These are phyloP conservation scores for Aspergillus conjunctus DNA, from an alignment of 495 filamentous ascomycete genomes.

Conservation along the genomic window DNA sequence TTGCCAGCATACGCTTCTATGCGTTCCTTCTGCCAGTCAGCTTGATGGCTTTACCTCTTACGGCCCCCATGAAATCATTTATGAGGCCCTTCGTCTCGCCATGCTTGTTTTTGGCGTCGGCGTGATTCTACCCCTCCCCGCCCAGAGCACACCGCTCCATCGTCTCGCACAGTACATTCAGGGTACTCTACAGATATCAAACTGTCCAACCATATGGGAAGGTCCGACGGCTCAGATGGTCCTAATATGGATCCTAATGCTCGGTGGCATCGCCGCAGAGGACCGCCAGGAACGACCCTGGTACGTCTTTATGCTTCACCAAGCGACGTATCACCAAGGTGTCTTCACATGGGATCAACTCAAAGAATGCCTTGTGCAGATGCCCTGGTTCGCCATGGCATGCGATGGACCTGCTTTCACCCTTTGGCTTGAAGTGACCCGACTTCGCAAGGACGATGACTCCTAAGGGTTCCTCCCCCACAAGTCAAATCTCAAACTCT, in stretches of 20 bases:
- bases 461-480: too few relatives aligned
- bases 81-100: constrained; percentile 44
- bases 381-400: constrained; percentile 43
- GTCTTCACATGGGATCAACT: constrained; percentile 32
- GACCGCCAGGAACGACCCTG: constrained; percentile 31
- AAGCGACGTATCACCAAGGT: constrained; percentile 22
- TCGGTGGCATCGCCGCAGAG: constrained; percentile 43
- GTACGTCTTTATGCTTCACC: constrained; percentile 32
- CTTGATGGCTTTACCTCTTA: constrained; percentile 21
- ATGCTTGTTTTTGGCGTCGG: constrained; percentile 39
- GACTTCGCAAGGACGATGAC: background rate
- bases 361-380: constrained; percentile 26
- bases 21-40: constrained; percentile 30
- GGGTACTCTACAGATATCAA: constrained; percentile 21
- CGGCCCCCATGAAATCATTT: constrained; percentile 29
- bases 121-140: constrained; percentile 45
- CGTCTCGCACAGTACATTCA: constrained; percentile 32
- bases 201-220: constrained; percentile 27
- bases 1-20: constrained; percentile 36
- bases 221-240: constrained; percentile 24
- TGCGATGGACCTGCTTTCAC: constrained; percentile 34
- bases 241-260: constrained; percentile 39
- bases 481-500: too few relatives aligned
- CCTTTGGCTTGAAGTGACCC: constrained; percentile 35
- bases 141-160: constrained; percentile 36